Base-by-base conservation (phyloP, 2,329 filamentous ascomycete genomes). In the Monilinia aucupariae region DNA sequence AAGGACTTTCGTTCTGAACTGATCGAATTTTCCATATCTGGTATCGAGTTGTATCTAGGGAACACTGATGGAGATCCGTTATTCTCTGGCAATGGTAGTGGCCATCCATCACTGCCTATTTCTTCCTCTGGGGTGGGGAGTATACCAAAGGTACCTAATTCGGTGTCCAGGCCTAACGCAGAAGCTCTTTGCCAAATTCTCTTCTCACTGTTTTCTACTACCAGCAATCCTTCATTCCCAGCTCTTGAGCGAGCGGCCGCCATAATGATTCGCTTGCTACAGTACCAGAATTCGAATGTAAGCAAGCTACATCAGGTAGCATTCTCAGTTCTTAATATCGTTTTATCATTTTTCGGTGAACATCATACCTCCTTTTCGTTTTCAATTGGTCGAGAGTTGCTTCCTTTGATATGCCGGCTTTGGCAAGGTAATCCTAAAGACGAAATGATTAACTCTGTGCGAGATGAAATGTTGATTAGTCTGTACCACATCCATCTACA, bases 381-480 rank as follows among this genome's bases (percentile, higher is more conserved):
- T 67, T 79, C 78, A 41, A 77, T 88, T 45, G 80, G 88, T 20
- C 67, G 55, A 52, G 80, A 83, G 8, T 73, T 92, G 9, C 72
- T 96, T 30, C 88, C 90, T 1, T 75, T 92, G 51, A 85, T 96
- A 67, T 84, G 83, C 62, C 82, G 84, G 56, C 85, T 91, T 77
- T 99, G 93, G 92, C 80, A 86, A 67, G 82, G 83, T n/a, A 90
- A 89, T 68, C 82, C 82, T 17, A 81, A 85, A 68, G 81, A 80
- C 84, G 70, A 80, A 85, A 66, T 74, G 70, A 59, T 74, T 13
- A 85, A 82, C 66, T 80, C 80, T 1, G 75, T 94, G 56, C 86
- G 88, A 68, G 89, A 93, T 67, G 91, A 92, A 73, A 88, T 96
- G 73, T 79, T 96, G 41, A 86, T 86, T 68, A 85, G 85, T 1